Evolutionary conservation across 139 green algal genomes (phyloP).

Genomic region (Haematococcus lacustris): DNA sequence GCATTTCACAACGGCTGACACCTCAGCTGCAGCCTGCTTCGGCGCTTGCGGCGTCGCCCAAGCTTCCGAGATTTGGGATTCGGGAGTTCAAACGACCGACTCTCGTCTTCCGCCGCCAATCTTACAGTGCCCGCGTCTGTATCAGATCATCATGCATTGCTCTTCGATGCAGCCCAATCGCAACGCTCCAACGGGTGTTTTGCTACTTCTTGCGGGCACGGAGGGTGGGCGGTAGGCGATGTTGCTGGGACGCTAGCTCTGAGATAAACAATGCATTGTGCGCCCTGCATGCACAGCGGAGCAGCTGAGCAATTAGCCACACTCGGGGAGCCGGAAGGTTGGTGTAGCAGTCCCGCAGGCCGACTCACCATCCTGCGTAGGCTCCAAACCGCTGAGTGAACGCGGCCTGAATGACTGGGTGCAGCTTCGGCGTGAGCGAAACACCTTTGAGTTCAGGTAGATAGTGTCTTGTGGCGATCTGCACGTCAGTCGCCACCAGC

Average conservation of each 20-base stretch:
- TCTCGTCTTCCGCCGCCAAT: too few species aligned
- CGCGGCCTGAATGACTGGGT: constrained; percentile 32
- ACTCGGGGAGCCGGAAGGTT: too few species aligned
- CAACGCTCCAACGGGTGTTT: not conserved
- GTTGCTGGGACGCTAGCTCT: constrained; percentile 60
- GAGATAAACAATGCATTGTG: constrained; percentile 89
- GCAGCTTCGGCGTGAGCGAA: constrained; percentile 58
- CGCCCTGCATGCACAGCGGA: constrained; percentile 57
- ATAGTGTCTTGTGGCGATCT: constrained; percentile 16
- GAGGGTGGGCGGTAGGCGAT: constrained; percentile 16
- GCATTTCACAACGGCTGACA: too few species aligned
- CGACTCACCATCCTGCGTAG: constrained; percentile 68
- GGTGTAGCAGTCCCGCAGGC: too few species aligned
- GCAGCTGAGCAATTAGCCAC: too few species aligned
- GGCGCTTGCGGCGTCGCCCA: too few species aligned
- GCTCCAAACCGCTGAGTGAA: constrained; percentile 73
- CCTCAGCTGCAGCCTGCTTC: too few species aligned
- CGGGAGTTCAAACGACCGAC: too few species aligned
- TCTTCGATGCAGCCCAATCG: not conserved
- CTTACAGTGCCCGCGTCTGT: not conserved
- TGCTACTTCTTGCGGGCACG: not conserved
- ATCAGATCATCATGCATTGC: not conserved
- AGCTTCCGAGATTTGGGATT: too few species aligned
- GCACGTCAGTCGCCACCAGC: not conserved
- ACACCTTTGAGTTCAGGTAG: constrained; percentile 35